A percentile compares a stretch with the other conserved stretches of the same genome.
phyloP scores from a whole-genome alignment of 2,329 filamentous ascomycete genomes.

The Venturia carpophila region DNA sequence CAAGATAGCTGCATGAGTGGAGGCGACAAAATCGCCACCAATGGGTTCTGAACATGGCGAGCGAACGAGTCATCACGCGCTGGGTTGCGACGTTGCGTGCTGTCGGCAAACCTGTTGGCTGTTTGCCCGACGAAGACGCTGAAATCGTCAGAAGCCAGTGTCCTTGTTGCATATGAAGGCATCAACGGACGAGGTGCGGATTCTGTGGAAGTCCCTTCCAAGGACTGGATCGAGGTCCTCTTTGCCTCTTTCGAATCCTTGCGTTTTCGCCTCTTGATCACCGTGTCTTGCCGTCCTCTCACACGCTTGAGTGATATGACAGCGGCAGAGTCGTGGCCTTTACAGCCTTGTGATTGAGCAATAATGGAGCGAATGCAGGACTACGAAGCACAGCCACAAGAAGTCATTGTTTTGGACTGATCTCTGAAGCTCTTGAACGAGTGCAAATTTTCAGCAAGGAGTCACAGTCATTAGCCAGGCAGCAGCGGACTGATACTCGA shows the following conservation, averaged over 20 bases:
- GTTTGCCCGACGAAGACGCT: neutral
- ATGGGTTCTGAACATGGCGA: neutral
- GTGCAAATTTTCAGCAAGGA: neutral
- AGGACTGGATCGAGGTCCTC: too few relatives aligned
- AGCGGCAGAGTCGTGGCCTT: neutral
- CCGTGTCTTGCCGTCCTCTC: neutral
- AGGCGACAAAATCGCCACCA: neutral
- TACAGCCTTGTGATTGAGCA: neutral
- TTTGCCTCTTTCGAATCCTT: too few relatives aligned
- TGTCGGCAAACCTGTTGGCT: neutral
- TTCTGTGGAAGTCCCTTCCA: neutral
- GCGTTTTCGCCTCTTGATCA: too few relatives aligned
- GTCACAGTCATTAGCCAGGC: neutral
- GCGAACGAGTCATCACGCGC: slow-evolving; percentile 4
- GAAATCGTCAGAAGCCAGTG: neutral
- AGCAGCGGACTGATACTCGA: neutral
- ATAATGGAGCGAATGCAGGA: neutral
- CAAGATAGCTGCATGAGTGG: neutral
- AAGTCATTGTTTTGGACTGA: neutral
- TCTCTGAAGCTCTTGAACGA: neutral
- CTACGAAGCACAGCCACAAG: neutral
- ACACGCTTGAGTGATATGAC: neutral
- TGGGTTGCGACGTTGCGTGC: too few relatives aligned
- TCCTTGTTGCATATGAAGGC: neutral
- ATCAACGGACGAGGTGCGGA: neutral